Evolutionary conservation across 352 stramenopile species (phyloP).

Genomic region (Phytophthora capsici): DNA sequence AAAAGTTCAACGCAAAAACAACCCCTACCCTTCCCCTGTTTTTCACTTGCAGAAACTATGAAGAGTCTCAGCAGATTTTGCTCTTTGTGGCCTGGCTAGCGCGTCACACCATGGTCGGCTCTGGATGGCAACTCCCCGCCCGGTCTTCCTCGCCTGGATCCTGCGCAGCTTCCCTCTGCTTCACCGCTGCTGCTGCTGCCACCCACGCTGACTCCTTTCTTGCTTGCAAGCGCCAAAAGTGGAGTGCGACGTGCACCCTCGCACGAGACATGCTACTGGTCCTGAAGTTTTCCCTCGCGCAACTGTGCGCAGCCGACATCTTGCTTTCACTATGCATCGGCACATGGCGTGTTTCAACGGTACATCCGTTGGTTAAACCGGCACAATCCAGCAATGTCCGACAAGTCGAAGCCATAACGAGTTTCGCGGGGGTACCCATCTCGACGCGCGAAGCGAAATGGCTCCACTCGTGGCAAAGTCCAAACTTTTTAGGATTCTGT

Average conservation of each 20-base stretch:
- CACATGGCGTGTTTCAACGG: neutral
- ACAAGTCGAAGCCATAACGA: conserved; percentile 29
- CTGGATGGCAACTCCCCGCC: conserved; percentile 23
- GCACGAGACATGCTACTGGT: conserved; percentile 9
- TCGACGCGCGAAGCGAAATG: conserved; percentile 15
- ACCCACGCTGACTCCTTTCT: conserved; percentile 29
- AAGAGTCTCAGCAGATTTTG: conserved; percentile 9
- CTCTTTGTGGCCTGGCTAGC: neutral
- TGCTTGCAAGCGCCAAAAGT: neutral
- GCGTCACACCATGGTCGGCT: conserved; percentile 20
- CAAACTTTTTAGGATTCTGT: too few species aligned
- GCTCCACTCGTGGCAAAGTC: too few species aligned
- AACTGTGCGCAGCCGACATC: neutral
- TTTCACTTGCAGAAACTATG: conserved; percentile 8
- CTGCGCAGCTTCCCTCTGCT: conserved; percentile 30
- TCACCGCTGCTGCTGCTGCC: neutral
- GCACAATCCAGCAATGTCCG: neutral
- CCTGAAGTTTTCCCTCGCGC: neutral
- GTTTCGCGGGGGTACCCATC: conserved; percentile 22
- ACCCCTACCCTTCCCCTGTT: conserved; percentile 23
- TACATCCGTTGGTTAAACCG: conserved; percentile 2
- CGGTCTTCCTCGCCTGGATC: conserved; percentile 34
- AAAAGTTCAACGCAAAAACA: conserved; percentile 13
- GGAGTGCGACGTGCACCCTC: neutral
- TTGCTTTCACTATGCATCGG: conserved; percentile 26